Evolutionary conservation across 2,329 filamentous ascomycete species (phyloP), one percentile per base, ranked within the genome.

Genomic region (Colletotrichum tanaceti): DNA sequence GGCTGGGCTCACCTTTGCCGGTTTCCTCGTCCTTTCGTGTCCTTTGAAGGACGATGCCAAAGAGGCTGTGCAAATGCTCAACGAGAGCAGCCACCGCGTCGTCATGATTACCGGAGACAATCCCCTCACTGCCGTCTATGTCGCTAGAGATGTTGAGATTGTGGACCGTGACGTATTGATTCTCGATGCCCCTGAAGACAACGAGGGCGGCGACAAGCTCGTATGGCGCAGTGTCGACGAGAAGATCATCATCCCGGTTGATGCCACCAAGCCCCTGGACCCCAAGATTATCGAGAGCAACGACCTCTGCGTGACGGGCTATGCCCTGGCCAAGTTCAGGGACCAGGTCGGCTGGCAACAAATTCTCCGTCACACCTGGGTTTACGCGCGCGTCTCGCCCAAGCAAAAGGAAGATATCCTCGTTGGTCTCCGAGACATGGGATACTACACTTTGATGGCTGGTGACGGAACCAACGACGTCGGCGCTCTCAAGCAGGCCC

Each of bases 81-180:
- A 98, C 77, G 96, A 99, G 84, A 98, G 95, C 81, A 98, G 94
- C 81, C 96, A 99, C 80, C 93, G 96, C 74, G 94, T 97, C 54
- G 92, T 99, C 74, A 99, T 99, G 96, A 99, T 99, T 73, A 99
- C 96, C 69, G 96, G 96, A 77, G 96, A 99, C 79, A 99, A 99
- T 79, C 95, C 96, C 14, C 86, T 99, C 60, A 99, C 96, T 47
- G 96, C 96, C 72, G 93, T 97, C 13, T 95, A 99, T 77, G 96
- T 99, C 65, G 96, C 96, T 18, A 90, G 91, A 70, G 91, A 98
- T 78, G 96, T 99, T 32, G 96, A 99, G 79, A 99, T 99, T 78
- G 94, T 99, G 18, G 96, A 99, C 76, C 91, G 96, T 65, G 94
- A 98, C 41, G 93, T 96, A 62, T 86, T 98, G 68, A 98, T 99